phyloP scores from a whole-genome alignment of 331 rosid genomes.

The Erythrophleum ivorense region DNA sequence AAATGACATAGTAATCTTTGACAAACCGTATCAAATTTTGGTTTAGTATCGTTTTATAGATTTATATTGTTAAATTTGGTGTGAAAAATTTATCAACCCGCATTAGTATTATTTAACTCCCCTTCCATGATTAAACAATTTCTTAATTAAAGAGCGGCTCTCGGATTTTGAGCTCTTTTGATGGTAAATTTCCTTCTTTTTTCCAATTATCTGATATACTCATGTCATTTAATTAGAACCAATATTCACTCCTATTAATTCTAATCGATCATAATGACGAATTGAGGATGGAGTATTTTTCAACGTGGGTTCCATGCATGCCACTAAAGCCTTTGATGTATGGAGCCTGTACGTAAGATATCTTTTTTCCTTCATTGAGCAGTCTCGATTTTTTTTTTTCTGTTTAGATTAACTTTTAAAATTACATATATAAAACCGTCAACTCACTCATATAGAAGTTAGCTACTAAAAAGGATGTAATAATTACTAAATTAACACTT shows the following conservation, averaged over 20 bases:
- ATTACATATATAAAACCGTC: background rate
- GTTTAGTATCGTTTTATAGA: too few relatives aligned
- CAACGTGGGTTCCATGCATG: constrained; percentile 6
- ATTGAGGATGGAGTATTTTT: background rate
- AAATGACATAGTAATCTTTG: too few relatives aligned
- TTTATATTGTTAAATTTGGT: too few relatives aligned
- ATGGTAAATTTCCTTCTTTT: background rate
- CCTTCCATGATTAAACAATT: background rate
- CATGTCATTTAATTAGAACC: background rate
- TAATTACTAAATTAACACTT: background rate
- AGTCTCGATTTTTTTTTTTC: background rate
- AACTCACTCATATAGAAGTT: background rate
- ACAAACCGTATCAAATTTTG: too few relatives aligned
- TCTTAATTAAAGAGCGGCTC: background rate
- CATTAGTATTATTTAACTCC: background rate
- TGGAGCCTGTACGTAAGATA: background rate
- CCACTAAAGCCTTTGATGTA: background rate
- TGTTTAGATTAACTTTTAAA: background rate
- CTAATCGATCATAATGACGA: background rate
- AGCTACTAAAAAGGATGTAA: background rate
- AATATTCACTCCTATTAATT: background rate
- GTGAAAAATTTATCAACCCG: too few relatives aligned
- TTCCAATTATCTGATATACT: background rate
- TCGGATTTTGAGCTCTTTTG: background rate
- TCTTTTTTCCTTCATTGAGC: background rate